A percentile compares a stretch with the other conserved stretches of the same genome.
Evolutionary conservation across 176 grass and related monocot genomes (phyloP).

Genomic region (Carex parvula): DNA sequence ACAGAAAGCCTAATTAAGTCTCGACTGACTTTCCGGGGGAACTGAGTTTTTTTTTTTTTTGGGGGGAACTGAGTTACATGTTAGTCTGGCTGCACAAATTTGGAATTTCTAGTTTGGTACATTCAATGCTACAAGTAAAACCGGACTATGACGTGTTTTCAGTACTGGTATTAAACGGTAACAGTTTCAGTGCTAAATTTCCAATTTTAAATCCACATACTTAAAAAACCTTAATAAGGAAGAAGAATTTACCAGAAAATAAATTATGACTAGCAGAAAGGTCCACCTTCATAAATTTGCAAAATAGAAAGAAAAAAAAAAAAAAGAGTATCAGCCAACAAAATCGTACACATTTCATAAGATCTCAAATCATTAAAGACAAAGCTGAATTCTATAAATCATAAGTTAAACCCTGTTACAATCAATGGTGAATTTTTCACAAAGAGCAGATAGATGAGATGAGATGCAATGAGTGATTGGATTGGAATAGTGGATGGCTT

Average conservation of each 20-base stretch:
- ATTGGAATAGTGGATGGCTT: no score
- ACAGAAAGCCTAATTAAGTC: background rate
- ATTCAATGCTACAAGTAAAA: no score
- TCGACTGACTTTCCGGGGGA: background rate
- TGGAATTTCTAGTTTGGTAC: no score
- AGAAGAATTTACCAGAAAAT: slow-evolving; percentile 33
- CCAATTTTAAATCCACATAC: no score
- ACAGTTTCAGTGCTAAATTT: no score
- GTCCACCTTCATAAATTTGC: slow-evolving; percentile 32
- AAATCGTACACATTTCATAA: background rate
- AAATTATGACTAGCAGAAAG: slow-evolving; percentile 38
- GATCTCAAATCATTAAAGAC: no score
- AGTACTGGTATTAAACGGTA: background rate
- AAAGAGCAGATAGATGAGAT: background rate
- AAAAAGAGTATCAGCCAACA: background rate
- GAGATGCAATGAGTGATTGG: no score
- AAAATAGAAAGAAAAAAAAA: background rate
- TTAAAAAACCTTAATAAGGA: background rate
- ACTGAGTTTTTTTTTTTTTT: background rate
- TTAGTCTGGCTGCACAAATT: no score
- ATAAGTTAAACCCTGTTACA: no score
- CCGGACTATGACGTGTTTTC: no score
- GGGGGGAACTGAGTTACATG: background rate
- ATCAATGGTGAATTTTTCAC: no score
- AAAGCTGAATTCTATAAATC: no score